These are phyloP conservation scores for Scenedesmus sp. DNA, from an alignment of 163 green algal genomes.

Conservation along the genomic window DNA sequence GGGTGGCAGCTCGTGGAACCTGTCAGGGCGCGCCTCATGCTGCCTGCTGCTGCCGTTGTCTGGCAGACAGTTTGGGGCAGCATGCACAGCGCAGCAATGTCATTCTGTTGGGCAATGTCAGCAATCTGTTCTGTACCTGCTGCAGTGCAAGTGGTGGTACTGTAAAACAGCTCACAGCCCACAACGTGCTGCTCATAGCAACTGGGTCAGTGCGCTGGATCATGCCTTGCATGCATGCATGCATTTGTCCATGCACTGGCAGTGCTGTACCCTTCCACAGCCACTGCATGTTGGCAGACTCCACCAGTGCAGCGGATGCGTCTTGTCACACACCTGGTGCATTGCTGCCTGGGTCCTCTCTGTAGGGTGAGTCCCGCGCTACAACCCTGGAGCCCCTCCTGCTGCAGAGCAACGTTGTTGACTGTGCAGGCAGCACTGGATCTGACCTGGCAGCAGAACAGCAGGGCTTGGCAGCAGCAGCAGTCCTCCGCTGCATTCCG, in stretches of 20 bases:
- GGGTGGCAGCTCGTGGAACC: not conserved
- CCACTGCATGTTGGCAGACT: too few relatives aligned
- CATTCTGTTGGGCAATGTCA: not conserved
- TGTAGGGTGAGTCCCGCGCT: not conserved
- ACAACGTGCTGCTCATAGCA: too few relatives aligned
- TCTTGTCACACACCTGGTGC: not conserved
- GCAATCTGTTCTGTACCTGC: not conserved
- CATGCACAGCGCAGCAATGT: not conserved
- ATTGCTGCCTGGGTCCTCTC: not conserved
- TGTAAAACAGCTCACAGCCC: not conserved
- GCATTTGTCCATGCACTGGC: too few relatives aligned
- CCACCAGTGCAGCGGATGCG: not conserved
- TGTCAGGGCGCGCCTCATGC: not conserved
- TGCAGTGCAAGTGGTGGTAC: not conserved
- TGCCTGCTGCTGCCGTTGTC: not conserved
- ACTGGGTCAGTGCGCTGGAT: not conserved
- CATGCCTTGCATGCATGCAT: not conserved
- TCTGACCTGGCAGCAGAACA: not conserved
- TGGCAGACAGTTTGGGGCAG: not conserved
- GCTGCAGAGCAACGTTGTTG: not conserved
- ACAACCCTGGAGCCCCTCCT: not conserved
- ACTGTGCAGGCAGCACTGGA: not conserved
- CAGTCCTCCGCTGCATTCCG: not conserved
- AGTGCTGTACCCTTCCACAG: too few relatives aligned
- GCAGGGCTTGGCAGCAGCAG: not conserved